These are phyloP conservation scores for Catenaria anguillulae DNA, from an alignment of 371 early-diverging fungal species.

Conservation along the genomic window DNA sequence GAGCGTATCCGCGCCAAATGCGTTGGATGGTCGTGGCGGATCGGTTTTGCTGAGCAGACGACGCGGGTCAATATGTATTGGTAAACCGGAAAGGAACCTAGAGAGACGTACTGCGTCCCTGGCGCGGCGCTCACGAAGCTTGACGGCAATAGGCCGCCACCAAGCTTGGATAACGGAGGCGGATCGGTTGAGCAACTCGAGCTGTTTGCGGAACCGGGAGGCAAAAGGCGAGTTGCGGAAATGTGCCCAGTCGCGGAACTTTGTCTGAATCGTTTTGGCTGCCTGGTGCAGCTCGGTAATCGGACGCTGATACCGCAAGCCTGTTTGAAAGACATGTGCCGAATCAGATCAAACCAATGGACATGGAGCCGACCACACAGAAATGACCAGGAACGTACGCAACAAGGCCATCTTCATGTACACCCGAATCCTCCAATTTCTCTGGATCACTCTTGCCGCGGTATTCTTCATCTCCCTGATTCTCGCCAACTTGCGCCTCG, in stretches of 20 bases:
- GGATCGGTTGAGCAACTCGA: slow-evolving; percentile 23
- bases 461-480: slow-evolving; percentile 23
- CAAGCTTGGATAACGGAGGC: slow-evolving; percentile 24
- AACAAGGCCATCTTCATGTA: slow-evolving; percentile 28
- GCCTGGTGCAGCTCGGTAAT: slow-evolving; percentile 27
- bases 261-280: slow-evolving; percentile 26
- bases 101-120: neutral
- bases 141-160: too few species aligned
- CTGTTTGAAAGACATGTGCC: too few species aligned
- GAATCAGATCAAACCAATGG: too few species aligned
- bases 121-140: too few species aligned
- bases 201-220: slow-evolving; percentile 21
- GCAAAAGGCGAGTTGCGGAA: slow-evolving; percentile 34
- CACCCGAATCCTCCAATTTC: slow-evolving; percentile 25
- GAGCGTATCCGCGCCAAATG: slow-evolving; percentile 12
- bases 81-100: neutral
- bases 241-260: slow-evolving; percentile 29
- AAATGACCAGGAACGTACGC: slow-evolving; percentile 19
- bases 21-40: neutral
- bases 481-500: slow-evolving; percentile 23
- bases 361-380: too few species aligned
- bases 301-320: slow-evolving; percentile 27
- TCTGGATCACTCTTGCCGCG: slow-evolving; percentile 28
- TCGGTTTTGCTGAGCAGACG: too few species aligned
- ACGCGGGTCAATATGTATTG: neutral